These are phyloP conservation scores for Purshia tridentata DNA, from an alignment of 306 rosid species.

Conservation along the genomic window DNA sequence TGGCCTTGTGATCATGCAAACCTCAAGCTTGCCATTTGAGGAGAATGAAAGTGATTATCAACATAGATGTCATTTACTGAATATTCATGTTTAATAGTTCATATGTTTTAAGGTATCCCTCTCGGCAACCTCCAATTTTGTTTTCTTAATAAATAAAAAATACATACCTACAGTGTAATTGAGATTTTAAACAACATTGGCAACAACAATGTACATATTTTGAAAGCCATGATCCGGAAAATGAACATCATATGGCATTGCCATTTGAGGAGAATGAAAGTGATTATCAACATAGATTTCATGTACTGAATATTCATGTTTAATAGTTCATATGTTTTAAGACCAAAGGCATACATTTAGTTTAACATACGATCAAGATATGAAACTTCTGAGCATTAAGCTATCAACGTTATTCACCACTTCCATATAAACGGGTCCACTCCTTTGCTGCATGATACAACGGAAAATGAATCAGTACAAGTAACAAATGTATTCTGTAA, in stretches of 20 bases:
- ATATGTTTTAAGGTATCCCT: too few relatives aligned
- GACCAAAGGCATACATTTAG: not conserved
- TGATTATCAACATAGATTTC: conserved; percentile 1
- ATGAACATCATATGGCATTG: not conserved
- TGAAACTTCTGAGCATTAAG: not conserved
- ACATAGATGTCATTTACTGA: too few relatives aligned
- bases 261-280: conserved; percentile 5
- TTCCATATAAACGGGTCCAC: conserved; percentile 86
- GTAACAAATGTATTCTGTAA: not conserved
- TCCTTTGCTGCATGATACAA: conserved; percentile 72
- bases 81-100: too few relatives aligned
- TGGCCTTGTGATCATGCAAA: not conserved
- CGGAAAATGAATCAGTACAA: not conserved
- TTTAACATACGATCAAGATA: not conserved
- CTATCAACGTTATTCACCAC: conserved; percentile 57
- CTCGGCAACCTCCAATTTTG: too few relatives aligned
- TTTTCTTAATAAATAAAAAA: too few relatives aligned
- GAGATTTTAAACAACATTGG: not conserved
- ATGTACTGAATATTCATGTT: not conserved
- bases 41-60: conserved; percentile 2
- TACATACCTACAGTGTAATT: not conserved
- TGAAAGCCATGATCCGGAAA: not conserved
- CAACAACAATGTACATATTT: not conserved
- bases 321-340: not conserved
- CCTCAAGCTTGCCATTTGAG: not conserved